Conservation (phyloP, 345 rosid genomes). For the Sisymbrium altissimum region DNA sequence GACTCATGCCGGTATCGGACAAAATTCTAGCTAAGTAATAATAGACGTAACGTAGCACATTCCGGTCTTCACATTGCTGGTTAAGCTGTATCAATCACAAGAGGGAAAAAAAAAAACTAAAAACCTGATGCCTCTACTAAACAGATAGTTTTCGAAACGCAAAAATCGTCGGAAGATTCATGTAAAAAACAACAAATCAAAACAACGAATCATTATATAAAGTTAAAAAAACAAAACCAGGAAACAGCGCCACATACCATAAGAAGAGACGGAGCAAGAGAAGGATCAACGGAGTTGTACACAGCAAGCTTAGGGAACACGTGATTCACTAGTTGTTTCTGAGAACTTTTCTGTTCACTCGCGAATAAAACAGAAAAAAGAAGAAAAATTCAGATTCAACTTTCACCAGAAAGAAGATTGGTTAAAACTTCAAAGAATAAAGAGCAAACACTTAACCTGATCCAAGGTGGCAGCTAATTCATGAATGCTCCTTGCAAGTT, state of each 20-base stretch:
- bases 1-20: slow-evolving; percentile 81
- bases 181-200: no score
- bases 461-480: slow-evolving; percentile 95
- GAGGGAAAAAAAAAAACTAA: slow-evolving; percentile 12
- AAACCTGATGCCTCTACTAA: not conserved
- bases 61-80: slow-evolving; percentile 98
- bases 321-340: slow-evolving; percentile 82
- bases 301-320: slow-evolving; percentile 98
- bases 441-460: slow-evolving; percentile 52
- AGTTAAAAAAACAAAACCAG: not conserved
- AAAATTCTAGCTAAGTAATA: slow-evolving; percentile 96
- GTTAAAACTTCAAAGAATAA: not conserved
- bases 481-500: slow-evolving; percentile 98
- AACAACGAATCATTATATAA: not conserved
- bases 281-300: slow-evolving; percentile 97
- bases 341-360: slow-evolving; percentile 74
- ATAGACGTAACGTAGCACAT: slow-evolving; percentile 91
- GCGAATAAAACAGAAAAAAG: not conserved
- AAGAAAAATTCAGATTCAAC: slow-evolving; percentile 12
- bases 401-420: not conserved
- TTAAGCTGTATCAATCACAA: slow-evolving; percentile 57
- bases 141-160: slow-evolving; percentile 12
- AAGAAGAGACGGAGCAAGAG: slow-evolving; percentile 97
- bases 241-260: slow-evolving; percentile 52
- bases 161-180: not conserved